Conservation (phyloP, 306 rosid species). For the Myrica gale region DNA sequence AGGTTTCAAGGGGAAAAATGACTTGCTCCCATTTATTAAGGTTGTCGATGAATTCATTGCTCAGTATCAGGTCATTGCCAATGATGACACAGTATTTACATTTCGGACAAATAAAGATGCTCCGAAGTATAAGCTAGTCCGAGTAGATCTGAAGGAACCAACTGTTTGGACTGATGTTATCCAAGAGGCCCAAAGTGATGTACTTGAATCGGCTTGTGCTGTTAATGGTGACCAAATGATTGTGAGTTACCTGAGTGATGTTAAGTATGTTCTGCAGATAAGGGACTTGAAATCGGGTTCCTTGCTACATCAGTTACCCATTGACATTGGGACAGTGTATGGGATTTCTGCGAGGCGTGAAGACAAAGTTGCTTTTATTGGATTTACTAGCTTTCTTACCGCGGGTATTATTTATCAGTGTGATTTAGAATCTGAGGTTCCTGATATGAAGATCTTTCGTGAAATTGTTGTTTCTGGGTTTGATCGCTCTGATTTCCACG, state of each 20-base stretch:
- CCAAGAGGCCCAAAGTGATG: conserved; percentile 73
- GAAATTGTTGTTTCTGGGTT: conserved; percentile 76
- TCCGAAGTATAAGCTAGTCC: conserved; percentile 77
- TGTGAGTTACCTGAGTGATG: conserved; percentile 87
- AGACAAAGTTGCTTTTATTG: conserved; percentile 60
- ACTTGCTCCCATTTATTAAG: conserved; percentile 70
- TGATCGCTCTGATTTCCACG: conserved; percentile 68
- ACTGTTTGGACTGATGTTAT: conserved; percentile 70
- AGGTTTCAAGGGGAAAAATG: conserved; percentile 55
- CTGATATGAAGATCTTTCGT: conserved; percentile 77
- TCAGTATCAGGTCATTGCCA: conserved; percentile 58
- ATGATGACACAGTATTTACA: conserved; percentile 77
- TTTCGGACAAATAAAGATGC: conserved; percentile 87
- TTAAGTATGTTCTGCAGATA: conserved; percentile 74
- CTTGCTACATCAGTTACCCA: conserved; percentile 69
- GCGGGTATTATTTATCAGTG: conserved; percentile 87
- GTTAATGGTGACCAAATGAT: conserved; percentile 75
- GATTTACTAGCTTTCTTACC: conserved; percentile 78
- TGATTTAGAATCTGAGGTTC: conserved; percentile 52
- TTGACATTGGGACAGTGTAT: conserved; percentile 79
- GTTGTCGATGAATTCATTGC: conserved; percentile 76
- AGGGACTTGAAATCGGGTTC: conserved; percentile 84
- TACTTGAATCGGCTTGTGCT: conserved; percentile 72
- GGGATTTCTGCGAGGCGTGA: conserved; percentile 76
- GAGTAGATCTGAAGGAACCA: conserved; percentile 79